A percentile compares a stretch with the other conserved stretches of the same genome.
phyloP scores from a whole-genome alignment of 176 grass and related monocot species.

The Phoenix roebelenii region DNA sequence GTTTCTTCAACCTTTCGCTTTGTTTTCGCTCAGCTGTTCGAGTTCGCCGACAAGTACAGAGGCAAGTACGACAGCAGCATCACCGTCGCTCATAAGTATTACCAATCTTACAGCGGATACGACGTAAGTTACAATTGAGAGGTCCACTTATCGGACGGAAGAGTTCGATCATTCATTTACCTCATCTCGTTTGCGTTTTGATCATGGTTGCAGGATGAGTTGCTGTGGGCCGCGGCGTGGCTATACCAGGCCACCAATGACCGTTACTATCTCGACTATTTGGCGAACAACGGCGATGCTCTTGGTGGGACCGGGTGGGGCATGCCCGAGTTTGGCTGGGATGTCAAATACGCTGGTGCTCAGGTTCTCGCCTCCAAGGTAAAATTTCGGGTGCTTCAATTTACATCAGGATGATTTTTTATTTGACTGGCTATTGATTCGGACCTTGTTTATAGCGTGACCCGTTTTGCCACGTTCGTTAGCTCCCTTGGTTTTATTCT shows the following conservation, averaged over 20 bases:
- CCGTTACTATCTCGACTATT: conserved; percentile 57
- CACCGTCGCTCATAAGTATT: conserved; percentile 36
- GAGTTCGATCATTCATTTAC: background rate
- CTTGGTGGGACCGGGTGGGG: conserved; percentile 69
- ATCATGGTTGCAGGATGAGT: conserved; percentile 45
- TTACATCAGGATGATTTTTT: background rate
- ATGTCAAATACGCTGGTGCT: conserved; percentile 76
- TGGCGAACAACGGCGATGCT: conserved; percentile 55
- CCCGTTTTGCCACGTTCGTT: no score
- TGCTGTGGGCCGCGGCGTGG: conserved; percentile 91
- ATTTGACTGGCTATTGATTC: no score
- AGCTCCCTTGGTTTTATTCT: no score
- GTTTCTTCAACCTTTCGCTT: no score
- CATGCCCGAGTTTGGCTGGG: conserved; percentile 67
- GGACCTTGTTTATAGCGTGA: no score
- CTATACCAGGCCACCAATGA: conserved; percentile 47
- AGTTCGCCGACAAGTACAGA: conserved; percentile 75
- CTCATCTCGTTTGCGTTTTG: no score
- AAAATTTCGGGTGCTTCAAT: background rate
- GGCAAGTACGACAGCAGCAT: conserved; percentile 88
- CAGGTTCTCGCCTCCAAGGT: conserved; percentile 65
- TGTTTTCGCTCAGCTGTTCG: conserved; percentile 40
- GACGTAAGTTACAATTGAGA: conserved; percentile 18
- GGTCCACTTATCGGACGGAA: background rate
- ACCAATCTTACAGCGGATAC: conserved; percentile 65